These are phyloP conservation scores for Ramaria sp. DNA, from an alignment of 768 basidiomycete species.

Conservation along the genomic window DNA sequence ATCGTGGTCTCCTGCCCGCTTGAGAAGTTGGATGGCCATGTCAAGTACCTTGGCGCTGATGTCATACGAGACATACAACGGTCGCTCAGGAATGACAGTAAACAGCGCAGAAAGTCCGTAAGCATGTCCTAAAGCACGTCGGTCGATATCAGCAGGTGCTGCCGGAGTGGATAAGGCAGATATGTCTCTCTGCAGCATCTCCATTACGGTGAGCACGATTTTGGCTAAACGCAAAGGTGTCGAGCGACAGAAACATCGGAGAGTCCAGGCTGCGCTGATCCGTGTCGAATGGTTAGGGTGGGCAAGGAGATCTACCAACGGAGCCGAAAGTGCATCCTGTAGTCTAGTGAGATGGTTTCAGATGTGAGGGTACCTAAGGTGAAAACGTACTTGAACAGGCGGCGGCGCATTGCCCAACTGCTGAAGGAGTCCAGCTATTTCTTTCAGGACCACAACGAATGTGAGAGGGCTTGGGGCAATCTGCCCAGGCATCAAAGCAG, in stretches of 20 bases:
- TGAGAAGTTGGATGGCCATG: conserved; percentile 81
- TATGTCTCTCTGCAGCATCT: conserved; percentile 78
- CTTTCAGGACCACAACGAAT: conserved; percentile 65
- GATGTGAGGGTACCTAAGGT: not conserved
- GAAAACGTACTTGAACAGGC: conserved; percentile 60
- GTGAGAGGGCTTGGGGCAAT: conserved; percentile 54
- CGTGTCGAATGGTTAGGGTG: conserved; percentile 88
- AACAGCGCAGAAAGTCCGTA: conserved; percentile 85
- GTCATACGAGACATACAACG: conserved; percentile 92
- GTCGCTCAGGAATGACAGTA: conserved; percentile 74
- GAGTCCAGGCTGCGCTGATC: conserved; percentile 75
- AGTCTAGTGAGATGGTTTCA: not conserved
- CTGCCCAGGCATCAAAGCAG: conserved; percentile 84
- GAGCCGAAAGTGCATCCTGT: conserved; percentile 80
- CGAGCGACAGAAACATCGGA: conserved; percentile 84
- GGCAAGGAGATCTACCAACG: conserved; percentile 71
- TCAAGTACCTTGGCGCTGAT: conserved; percentile 85
- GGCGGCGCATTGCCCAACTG: conserved; percentile 89
- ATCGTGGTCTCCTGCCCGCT: conserved; percentile 85
- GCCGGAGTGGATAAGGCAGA: conserved; percentile 60
- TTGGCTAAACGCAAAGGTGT: conserved; percentile 80
- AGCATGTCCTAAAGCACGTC: conserved; percentile 75
- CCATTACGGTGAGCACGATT: conserved; percentile 64
- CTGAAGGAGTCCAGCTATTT: conserved; percentile 76
- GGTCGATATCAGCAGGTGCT: conserved; percentile 57